Evolutionary conservation across 192 early-diverging fungal species (phyloP), one percentile per base, ranked within the genome.

Genomic region (Coemansia guatemalensis): DNA sequence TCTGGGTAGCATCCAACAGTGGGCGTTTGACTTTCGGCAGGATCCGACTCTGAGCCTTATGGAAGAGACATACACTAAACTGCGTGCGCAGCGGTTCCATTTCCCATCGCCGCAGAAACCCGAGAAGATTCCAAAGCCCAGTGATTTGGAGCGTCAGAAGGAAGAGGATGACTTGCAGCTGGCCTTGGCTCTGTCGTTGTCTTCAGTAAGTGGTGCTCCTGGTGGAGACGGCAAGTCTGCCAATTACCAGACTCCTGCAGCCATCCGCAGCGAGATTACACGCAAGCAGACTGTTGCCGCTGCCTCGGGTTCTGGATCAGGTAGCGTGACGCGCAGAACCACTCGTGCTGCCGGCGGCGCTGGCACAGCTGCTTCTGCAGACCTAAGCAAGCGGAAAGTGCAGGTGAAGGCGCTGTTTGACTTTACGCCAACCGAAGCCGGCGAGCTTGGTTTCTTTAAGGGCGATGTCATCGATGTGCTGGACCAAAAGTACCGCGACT

Each of bases 151-250:
- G 44, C 91, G 88, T 60, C 88, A 93, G 64, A 93, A 95, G 62
- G 96, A 98, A 71, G 93, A 96, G 62, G 96, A 99, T 23, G 94
- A 99, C 39, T 68, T 96, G 51, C 91, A 99, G 76, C 70, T 95
- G 50, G 96, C 96, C 21, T 62, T 98, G 68, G 94, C 93, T 5
- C 71, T 98, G 48, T 96, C 94, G 2, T 76, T 96, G 26, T 94
- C 93, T 8, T 88, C 86, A 14, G 47, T 41, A 20, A 62, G 52
- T 50, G 53, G 48, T 24, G 56, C 48, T 0, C 57, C 11, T 17
- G 32, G 35, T 11, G 35, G 35, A 1, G 55, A 4, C 23, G 47
- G 22, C 14, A 24, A 9, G 21, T 14, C 41, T 18, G 44, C 60
- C 20, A 69, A 68, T 52, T 71, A 70, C 53, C 72, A 82, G 67